These are phyloP conservation scores for Samsoniella hepiali DNA, from an alignment of 2,329 filamentous ascomycete genomes.

Conservation along the genomic window DNA sequence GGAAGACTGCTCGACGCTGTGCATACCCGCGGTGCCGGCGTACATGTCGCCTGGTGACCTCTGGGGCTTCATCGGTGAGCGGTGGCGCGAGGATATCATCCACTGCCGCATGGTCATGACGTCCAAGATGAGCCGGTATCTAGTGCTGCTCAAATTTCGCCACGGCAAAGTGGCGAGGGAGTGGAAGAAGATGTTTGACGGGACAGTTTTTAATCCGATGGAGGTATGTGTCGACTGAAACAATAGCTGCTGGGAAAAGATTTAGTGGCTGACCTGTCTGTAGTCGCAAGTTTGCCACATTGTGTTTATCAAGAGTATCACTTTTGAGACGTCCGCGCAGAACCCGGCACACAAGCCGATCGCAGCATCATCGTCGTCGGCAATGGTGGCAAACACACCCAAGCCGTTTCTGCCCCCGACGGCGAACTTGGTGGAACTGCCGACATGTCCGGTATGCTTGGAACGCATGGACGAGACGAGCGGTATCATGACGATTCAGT, in stretches of 20 bases:
- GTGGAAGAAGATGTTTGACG: constrained; percentile 87
- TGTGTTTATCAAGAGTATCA: constrained; percentile 89
- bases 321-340: constrained; percentile 65
- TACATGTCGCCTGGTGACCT: constrained; percentile 92
- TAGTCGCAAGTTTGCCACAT: constrained; percentile 89
- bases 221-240: constrained; percentile 55
- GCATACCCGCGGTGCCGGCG: constrained; percentile 89
- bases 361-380: constrained; percentile 45
- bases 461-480: constrained; percentile 98
- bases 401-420: constrained; percentile 66
- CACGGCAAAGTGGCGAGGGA: constrained; percentile 68
- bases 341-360: constrained; percentile 57
- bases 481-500: constrained; percentile 90
- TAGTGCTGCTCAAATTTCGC: constrained; percentile 93
- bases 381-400: constrained; percentile 42
- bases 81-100: constrained; percentile 79
- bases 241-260: background rate
- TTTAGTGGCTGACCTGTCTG: constrained; percentile 22
- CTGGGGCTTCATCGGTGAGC: constrained; percentile 84
- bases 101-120: constrained; percentile 96
- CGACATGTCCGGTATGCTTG: constrained; percentile 92
- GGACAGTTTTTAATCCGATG: constrained; percentile 87
- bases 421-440: constrained; percentile 82
- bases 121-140: constrained; percentile 81
- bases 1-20: constrained; percentile 81